Evolutionary conservation across 495 filamentous ascomycete species (phyloP).

Genomic region (Trichoderma reesei): DNA sequence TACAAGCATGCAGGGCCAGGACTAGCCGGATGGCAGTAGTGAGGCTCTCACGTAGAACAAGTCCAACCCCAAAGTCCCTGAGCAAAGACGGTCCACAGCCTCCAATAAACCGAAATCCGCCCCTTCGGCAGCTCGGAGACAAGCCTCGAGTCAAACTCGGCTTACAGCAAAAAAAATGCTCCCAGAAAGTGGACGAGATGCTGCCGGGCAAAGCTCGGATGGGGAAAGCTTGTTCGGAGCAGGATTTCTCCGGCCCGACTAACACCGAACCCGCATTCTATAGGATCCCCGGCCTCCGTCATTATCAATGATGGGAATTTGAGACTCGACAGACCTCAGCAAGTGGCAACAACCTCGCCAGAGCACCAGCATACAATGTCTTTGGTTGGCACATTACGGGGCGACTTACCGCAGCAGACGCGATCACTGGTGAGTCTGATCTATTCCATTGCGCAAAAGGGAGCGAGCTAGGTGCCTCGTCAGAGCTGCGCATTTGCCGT

Average conservation of each 20-base stretch:
- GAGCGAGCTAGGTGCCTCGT: not conserved
- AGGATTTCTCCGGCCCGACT: constrained; percentile 10
- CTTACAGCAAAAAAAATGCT: not conserved
- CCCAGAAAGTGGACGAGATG: not conserved
- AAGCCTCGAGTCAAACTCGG: not conserved
- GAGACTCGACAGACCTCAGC: not conserved
- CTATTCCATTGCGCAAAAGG: not conserved
- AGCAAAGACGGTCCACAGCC: not conserved
- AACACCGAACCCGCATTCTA: constrained; percentile 3
- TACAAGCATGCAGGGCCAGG: not conserved
- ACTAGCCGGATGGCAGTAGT: too few relatives aligned
- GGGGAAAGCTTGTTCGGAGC: not conserved
- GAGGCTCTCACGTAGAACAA: not conserved
- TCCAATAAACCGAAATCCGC: not conserved
- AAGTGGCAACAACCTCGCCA: constrained; percentile 12
- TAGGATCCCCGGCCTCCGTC: not conserved
- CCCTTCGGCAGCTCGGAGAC: constrained; percentile 1
- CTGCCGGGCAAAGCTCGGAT: constrained; percentile 2
- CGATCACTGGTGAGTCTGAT: constrained; percentile 55
- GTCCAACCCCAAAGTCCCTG: not conserved
- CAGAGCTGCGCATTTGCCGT: not conserved
- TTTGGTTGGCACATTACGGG: constrained; percentile 39
- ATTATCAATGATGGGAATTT: constrained; percentile 6
- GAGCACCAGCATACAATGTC: constrained; percentile 30
- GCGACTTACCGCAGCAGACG: constrained; percentile 59